Percentiles rank a stretch among this genome's conserved stretches.
phyloP scores from a whole-genome alignment of 176 grass and related monocot species.

The Eremochloa ophiuroides region DNA sequence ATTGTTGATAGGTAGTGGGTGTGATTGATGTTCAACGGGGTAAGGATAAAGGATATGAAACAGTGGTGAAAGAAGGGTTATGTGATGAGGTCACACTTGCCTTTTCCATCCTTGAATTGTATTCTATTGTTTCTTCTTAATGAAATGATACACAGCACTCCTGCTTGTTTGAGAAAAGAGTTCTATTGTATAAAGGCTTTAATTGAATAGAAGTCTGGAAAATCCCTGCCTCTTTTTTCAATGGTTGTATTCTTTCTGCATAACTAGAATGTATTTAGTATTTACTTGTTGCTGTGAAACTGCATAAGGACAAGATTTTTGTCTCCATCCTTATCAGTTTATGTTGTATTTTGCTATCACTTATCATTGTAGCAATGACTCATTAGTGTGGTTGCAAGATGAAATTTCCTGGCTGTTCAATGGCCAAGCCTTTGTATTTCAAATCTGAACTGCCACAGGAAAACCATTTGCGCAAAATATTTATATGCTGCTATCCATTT shows the following conservation, averaged over 20 bases:
- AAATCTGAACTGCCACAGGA: not conserved
- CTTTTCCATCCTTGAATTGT: conserved; percentile 21
- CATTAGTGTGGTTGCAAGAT: not conserved
- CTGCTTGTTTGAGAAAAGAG: not conserved
- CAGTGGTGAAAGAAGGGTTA: conserved; percentile 88
- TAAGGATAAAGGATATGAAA: conserved; percentile 92
- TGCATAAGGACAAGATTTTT: not conserved
- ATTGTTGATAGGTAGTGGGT: conserved; percentile 65
- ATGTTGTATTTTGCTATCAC: not conserved
- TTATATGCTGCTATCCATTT: conserved; percentile 5
- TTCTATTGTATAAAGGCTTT: conserved; percentile 3
- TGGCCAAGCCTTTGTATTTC: not conserved
- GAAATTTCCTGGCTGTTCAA: not conserved
- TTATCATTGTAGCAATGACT: not conserved
- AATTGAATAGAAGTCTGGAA: not conserved
- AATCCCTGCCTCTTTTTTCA: not conserved
- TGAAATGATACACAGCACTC: not conserved
- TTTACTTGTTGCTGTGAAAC: not conserved
- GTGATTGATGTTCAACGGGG: conserved; percentile 83
- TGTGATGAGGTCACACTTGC: conserved; percentile 78
- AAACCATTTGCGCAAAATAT: not conserved
- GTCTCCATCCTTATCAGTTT: not conserved
- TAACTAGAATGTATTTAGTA: conserved; percentile 11
- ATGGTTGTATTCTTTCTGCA: not conserved
- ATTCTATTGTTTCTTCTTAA: not conserved